phyloP scores from a whole-genome alignment of 1,284 basidiomycete genomes.

The Naganishia sp. region DNA sequence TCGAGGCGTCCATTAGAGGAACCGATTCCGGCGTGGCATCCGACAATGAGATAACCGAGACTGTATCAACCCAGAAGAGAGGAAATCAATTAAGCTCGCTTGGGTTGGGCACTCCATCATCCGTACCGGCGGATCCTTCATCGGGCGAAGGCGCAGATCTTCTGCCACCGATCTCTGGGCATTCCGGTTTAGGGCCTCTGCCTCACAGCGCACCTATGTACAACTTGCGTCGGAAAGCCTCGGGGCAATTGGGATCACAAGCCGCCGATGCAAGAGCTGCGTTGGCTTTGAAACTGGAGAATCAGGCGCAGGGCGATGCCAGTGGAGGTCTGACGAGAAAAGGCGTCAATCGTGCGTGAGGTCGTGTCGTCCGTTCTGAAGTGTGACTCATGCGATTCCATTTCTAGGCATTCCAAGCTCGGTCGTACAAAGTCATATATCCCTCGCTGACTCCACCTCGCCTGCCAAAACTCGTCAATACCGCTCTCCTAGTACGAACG shows the following conservation, averaged over 20 bases:
- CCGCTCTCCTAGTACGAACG: constrained; percentile 3
- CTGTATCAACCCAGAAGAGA: constrained; percentile 2
- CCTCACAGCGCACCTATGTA: constrained; percentile 28
- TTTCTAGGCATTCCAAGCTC: constrained; percentile 21
- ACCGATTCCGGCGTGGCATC: constrained; percentile 8
- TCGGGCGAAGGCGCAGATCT: background rate
- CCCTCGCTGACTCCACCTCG: constrained; percentile 15
- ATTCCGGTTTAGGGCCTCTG: background rate
- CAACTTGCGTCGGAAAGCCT: constrained; percentile 24
- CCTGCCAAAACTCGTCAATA: constrained; percentile 22
- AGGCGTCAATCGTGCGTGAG: constrained; percentile 18
- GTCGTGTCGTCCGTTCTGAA: background rate
- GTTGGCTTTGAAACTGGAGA: constrained; percentile 17
- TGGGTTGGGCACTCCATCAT: constrained; percentile 6
- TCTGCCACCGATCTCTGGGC: background rate
- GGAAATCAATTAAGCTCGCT: background rate
- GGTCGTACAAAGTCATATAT: constrained; percentile 26
- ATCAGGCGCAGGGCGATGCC: background rate
- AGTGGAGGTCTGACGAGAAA: constrained; percentile 12
- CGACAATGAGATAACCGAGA: background rate
- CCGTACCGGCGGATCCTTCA: background rate
- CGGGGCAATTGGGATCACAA: constrained; percentile 22
- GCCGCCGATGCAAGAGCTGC: constrained; percentile 19
- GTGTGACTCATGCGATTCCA: background rate
- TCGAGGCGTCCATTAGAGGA: constrained; percentile 23